Percentiles rank a stretch among this genome's conserved stretches.
Evolutionary conservation across 23 red algal genomes (phyloP).

Genomic region (Gracilariopsis chorda): DNA sequence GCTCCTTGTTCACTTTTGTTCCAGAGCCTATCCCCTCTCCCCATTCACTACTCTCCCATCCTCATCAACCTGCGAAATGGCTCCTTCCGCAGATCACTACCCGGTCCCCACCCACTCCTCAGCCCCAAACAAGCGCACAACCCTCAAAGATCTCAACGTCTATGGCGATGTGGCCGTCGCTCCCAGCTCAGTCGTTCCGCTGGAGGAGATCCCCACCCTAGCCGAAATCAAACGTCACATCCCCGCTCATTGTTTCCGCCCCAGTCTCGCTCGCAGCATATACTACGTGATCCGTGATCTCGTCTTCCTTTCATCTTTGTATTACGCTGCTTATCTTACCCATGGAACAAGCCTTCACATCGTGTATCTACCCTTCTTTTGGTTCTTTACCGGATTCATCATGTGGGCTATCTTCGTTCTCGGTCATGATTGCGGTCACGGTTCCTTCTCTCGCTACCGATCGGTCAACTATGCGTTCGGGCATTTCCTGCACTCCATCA

Average conservation of each 20-base stretch:
- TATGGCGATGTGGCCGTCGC: constrained; percentile 22
- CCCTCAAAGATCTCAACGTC: constrained; percentile 44
- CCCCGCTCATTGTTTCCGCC: constrained; percentile 63
- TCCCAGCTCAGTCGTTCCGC: not conserved
- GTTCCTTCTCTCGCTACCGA: constrained; percentile 45
- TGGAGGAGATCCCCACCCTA: constrained; percentile 44
- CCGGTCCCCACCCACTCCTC: no score
- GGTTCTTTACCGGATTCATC: constrained; percentile 66
- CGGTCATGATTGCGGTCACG: constrained; percentile 87
- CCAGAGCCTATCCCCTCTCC: no score
- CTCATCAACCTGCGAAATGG: no score
- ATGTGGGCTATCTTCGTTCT: constrained; percentile 92
- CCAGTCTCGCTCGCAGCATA: not conserved
- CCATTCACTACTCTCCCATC: no score
- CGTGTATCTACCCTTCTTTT: constrained; percentile 36
- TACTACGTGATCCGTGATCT: constrained; percentile 63
- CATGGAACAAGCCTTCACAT: constrained; percentile 20
- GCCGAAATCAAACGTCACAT: constrained; percentile 58
- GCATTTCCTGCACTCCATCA: constrained; percentile 52
- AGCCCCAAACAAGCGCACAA: not conserved
- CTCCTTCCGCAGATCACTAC: no score
- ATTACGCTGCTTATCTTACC: constrained; percentile 27
- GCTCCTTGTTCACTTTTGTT: no score
- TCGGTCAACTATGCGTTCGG: constrained; percentile 67
- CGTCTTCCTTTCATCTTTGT: constrained; percentile 30